Evolutionary conservation across 331 rosid genomes (phyloP).

Genomic region (Rosa hybrid): DNA sequence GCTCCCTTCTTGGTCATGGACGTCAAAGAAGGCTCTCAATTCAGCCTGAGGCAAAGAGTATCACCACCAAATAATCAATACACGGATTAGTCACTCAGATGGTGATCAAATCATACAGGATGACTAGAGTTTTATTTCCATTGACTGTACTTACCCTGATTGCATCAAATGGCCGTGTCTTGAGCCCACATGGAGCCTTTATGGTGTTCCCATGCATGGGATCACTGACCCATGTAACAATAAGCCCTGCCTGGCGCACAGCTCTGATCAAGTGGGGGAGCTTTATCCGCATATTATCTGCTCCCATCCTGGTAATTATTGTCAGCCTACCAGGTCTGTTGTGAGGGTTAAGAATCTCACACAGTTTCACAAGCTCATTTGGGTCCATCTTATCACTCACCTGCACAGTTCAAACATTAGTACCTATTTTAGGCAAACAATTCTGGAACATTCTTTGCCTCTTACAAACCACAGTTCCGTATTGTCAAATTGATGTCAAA

Average conservation of each 20-base stretch:
- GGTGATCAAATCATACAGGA: neutral
- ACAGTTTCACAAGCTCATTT: conserved; percentile 40
- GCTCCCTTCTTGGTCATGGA: conserved; percentile 53
- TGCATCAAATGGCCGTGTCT: conserved; percentile 43
- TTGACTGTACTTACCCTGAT: conserved; percentile 36
- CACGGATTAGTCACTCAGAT: neutral
- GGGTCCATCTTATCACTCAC: conserved; percentile 57
- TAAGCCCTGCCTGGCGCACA: conserved; percentile 44
- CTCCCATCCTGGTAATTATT: conserved; percentile 48
- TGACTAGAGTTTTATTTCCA: neutral
- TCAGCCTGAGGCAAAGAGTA: conserved; percentile 32
- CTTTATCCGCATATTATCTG: conserved; percentile 47
- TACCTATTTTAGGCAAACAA: neutral
- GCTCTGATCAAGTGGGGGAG: conserved; percentile 47
- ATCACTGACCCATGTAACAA: conserved; percentile 49
- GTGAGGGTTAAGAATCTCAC: conserved; percentile 38
- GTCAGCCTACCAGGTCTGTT: conserved; percentile 46
- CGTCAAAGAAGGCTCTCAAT: conserved; percentile 49
- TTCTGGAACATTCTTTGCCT: neutral
- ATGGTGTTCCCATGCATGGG: conserved; percentile 57
- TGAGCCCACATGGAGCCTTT: conserved; percentile 47
- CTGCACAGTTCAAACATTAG: conserved; percentile 25
- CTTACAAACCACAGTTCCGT: neutral
- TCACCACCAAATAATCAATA: neutral
- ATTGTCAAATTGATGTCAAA: neutral